A percentile compares a stretch with the other conserved stretches of the same genome.
These are phyloP conservation scores for Hypoxylon sp. DNA, from an alignment of 2,329 filamentous ascomycete species.

Conservation along the genomic window DNA sequence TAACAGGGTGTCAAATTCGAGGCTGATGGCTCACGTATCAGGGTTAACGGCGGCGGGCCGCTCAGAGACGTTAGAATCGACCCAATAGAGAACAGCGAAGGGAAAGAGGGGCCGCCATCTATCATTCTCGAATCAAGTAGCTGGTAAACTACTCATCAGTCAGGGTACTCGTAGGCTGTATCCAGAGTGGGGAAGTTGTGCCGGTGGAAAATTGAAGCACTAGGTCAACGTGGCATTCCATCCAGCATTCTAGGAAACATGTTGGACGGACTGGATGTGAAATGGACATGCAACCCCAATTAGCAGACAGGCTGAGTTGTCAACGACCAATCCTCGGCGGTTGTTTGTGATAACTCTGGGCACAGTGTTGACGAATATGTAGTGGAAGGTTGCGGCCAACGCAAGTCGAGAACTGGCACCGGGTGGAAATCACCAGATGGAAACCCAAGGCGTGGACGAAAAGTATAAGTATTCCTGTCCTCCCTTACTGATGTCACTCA, in stretches of 20 bases:
- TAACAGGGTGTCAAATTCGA: constrained; percentile 48
- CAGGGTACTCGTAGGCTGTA: constrained; percentile 51
- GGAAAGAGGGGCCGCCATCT: constrained; percentile 36
- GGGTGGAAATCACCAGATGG: constrained; percentile 38
- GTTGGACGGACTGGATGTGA: constrained; percentile 51
- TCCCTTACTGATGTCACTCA: constrained; percentile 39
- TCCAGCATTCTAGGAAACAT: constrained; percentile 50
- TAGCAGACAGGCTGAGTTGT: constrained; percentile 53
- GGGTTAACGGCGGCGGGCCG: constrained; percentile 40
- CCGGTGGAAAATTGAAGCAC: constrained; percentile 51
- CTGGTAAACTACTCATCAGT: constrained; percentile 49
- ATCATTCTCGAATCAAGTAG: constrained; percentile 48
- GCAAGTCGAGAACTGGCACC: constrained; percentile 43
- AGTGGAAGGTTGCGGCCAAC: constrained; percentile 49
- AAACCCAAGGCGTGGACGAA: constrained; percentile 40
- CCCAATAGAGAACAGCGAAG: constrained; percentile 47
- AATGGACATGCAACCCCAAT: constrained; percentile 56
- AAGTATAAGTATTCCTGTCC: constrained; percentile 53
- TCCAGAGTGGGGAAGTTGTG: constrained; percentile 52
- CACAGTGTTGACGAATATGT: constrained; percentile 51
- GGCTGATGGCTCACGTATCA: constrained; percentile 50
- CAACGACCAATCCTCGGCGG: constrained; percentile 50
- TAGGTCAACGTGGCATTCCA: constrained; percentile 56
- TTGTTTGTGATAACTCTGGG: constrained; percentile 50
- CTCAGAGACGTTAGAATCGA: constrained; percentile 40